Evolutionary conservation across 2,329 filamentous ascomycete species (phyloP), one percentile per base, ranked within the genome.

Genomic region (Didymellaceae sp.): DNA sequence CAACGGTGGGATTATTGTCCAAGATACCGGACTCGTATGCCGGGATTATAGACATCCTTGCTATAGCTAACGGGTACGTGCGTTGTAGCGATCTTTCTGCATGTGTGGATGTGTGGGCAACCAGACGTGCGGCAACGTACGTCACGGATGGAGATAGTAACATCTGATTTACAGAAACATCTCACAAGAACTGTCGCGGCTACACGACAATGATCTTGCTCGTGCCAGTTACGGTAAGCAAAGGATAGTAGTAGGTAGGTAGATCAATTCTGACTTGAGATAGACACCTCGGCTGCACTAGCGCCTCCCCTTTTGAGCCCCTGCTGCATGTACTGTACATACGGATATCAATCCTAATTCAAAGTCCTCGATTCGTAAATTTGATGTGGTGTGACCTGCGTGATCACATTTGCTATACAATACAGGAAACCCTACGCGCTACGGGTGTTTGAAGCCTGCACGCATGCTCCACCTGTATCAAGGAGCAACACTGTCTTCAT

Each of bases 251-350:
- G n/a, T n/a, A n/a, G n/a, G n/a, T n/a, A n/a, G n/a, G n/a, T n/a
- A n/a, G n/a, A n/a, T n/a, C n/a, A 31, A 41, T 35, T 30, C 31
- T 37, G 34, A 22, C 30, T 21, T 33, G n/a, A 21, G 25, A 24
- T 34, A 4, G 30, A 31, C 9, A 33, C 37, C 37, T 32, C 35
- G 37, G 41, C 25, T 42, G 16, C 20, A 45, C 31, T 51, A 44
- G 39, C 39, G 35, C 30, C 22, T 45, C 44, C 28, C 44, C 44
- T 16, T 47, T 40, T 10, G 11, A 22, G 31, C 18, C 6, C 17
- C 22, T 28, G 17, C 22, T 28, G 17, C 14, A 9, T 33, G 24
- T 33, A 24, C 9, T 5, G 16, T 28, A 8, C 11, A 8, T 22
- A 21, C 28, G 28, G 24, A 26, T 14, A 17, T 26, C 22, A 20